Evolutionary conservation across 176 grass and related monocot species (phyloP).

Genomic region (Zoysia japonica): DNA sequence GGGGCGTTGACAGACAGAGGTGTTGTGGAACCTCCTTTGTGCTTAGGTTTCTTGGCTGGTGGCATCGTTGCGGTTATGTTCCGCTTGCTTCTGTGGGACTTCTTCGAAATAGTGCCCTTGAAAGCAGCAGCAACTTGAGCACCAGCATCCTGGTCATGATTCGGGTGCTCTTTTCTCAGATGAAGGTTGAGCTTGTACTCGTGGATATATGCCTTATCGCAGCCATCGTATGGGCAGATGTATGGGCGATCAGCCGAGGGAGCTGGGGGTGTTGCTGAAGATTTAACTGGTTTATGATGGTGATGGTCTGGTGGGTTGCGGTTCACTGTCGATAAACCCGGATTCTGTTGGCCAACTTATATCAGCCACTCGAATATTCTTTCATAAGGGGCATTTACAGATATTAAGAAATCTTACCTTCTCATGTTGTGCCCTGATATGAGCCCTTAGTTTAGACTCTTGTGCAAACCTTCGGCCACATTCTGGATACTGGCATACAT

Average conservation of each 20-base stretch:
- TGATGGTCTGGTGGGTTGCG: slow-evolving; percentile 45
- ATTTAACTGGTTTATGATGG: slow-evolving; percentile 47
- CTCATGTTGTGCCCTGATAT: slow-evolving; percentile 80
- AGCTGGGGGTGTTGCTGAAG: slow-evolving; percentile 40
- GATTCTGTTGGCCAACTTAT: slow-evolving; percentile 45
- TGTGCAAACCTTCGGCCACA: slow-evolving; percentile 88
- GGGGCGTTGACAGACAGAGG: slow-evolving; percentile 7
- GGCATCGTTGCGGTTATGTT: slow-evolving; percentile 30
- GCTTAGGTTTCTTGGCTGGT: slow-evolving; percentile 44
- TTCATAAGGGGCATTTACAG: background rate
- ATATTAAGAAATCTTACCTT: slow-evolving; percentile 53
- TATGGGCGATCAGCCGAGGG: slow-evolving; percentile 78
- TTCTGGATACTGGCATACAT: slow-evolving; percentile 73
- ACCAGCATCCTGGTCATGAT: slow-evolving; percentile 63
- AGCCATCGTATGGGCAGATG: slow-evolving; percentile 80
- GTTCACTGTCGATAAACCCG: slow-evolving; percentile 36
- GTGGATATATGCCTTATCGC: slow-evolving; percentile 92
- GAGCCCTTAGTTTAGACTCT: slow-evolving; percentile 87
- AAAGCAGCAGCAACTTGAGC: slow-evolving; percentile 36
- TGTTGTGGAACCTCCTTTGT: slow-evolving; percentile 26
- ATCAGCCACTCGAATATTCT: background rate
- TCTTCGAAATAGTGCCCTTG: slow-evolving; percentile 36
- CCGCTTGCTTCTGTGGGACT: slow-evolving; percentile 53
- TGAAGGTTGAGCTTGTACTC: slow-evolving; percentile 98
- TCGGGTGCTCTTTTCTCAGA: slow-evolving; percentile 83